Evolutionary conservation across 441 rosid genomes (phyloP).

Genomic region (Iberis amara): DNA sequence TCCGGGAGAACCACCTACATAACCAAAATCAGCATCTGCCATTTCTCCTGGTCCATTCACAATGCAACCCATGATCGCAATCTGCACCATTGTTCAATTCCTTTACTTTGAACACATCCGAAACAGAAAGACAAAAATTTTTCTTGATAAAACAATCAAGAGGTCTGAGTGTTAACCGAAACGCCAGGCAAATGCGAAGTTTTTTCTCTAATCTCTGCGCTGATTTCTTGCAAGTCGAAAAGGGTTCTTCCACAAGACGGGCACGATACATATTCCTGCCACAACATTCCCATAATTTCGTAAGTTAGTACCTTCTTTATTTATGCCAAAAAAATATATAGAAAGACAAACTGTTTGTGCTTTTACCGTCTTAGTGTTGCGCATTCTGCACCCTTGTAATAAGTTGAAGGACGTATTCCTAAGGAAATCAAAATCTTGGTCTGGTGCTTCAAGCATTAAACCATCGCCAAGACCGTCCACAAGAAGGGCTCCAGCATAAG

Average conservation of each 20-base stretch:
- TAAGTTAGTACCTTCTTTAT: background rate
- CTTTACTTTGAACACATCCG: conserved; percentile 1
- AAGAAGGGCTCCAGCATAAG: conserved; percentile 71
- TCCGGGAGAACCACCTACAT: conserved; percentile 95
- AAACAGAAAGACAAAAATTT: background rate
- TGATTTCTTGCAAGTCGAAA: conserved; percentile 92
- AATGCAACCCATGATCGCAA: conserved; percentile 98
- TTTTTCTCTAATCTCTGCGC: conserved; percentile 87
- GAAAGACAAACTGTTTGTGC: background rate
- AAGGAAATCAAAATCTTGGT: conserved; percentile 82
- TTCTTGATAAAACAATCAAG: background rate
- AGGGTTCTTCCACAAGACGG: conserved; percentile 99
- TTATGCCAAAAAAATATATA: background rate
- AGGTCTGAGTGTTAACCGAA: conserved; percentile 46
- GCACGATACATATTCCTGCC: conserved; percentile 90
- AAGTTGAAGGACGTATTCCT: conserved; percentile 86
- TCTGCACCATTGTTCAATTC: conserved; percentile 33
- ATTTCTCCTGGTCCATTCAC: conserved; percentile 98
- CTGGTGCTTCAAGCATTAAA: conserved; percentile 74
- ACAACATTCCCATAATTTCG: conserved; percentile 1
- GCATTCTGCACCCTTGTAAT: conserved; percentile 97
- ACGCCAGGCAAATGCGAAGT: conserved; percentile 96
- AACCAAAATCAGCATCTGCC: conserved; percentile 98
- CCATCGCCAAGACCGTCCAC: conserved; percentile 98
- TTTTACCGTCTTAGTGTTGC: conserved; percentile 90